phyloP scores from a whole-genome alignment of 2,329 filamentous ascomycete genomes.

The Penicillium sp. region DNA sequence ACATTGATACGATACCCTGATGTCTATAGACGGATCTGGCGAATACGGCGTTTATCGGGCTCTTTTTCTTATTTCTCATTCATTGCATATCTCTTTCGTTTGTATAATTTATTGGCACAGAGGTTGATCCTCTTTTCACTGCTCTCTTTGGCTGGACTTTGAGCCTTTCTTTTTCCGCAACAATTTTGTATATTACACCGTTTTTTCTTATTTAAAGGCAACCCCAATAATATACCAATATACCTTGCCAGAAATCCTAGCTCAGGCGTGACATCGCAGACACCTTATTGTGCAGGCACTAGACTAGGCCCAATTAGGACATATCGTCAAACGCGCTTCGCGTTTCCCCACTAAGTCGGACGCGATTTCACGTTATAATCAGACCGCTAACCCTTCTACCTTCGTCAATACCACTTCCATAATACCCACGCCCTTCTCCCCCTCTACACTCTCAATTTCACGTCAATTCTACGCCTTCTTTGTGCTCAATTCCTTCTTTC shows the following conservation, averaged over 20 bases:
- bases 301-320: conserved; percentile 24
- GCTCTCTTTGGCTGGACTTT: background rate
- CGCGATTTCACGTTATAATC: conserved; percentile 28
- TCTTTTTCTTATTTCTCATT: conserved; percentile 11
- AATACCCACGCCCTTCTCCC: background rate
- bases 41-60: conserved; percentile 28
- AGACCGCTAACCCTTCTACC: conserved; percentile 19
- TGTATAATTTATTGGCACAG: conserved; percentile 5
- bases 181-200: conserved; percentile 3
- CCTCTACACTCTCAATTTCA: background rate
- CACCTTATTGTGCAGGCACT: conserved; percentile 20
- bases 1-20: conserved; percentile 30
- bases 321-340: conserved; percentile 34
- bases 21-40: conserved; percentile 34
- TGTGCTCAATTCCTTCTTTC: background rate
- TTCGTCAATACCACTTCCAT: conserved; percentile 13
- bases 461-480: background rate
- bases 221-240: background rate
- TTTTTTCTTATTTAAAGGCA: background rate
- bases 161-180: background rate
- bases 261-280: background rate
- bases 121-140: background rate
- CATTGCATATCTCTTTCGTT: conserved; percentile 10
- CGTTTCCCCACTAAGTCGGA: conserved; percentile 31
- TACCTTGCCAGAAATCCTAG: background rate